A percentile compares a stretch with the other conserved stretches of the same genome.
These are phyloP conservation scores for Gaertneriomyces semiglobifer DNA, from an alignment of 192 early-diverging fungal species.

Conservation along the genomic window DNA sequence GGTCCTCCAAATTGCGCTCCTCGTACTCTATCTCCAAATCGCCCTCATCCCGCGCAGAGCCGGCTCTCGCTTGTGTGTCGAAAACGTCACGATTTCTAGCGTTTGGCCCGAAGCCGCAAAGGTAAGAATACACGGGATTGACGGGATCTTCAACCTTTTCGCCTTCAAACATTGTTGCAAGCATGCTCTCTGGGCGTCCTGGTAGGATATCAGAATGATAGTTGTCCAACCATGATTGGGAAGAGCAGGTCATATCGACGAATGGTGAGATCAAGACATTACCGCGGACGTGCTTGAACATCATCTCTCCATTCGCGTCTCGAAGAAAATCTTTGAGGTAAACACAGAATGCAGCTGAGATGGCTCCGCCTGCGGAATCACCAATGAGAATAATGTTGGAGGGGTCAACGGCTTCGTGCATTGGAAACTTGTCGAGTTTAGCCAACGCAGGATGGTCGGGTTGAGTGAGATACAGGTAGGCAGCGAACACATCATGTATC, in stretches of 20 bases:
- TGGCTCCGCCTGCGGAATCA: constrained; percentile 35
- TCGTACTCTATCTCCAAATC: too few relatives aligned
- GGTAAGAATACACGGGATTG: constrained; percentile 39
- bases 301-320: not conserved
- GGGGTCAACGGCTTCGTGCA: constrained; percentile 37
- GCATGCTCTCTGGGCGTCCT: constrained; percentile 16
- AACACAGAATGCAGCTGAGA: not conserved
- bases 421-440: not conserved
- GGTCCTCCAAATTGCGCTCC: too few relatives aligned
- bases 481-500: constrained; percentile 49
- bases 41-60: too few relatives aligned
- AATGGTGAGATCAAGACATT: constrained; percentile 31
- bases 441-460: constrained; percentile 40
- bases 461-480: constrained; percentile 43
- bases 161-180: constrained; percentile 20
- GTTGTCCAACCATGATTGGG: constrained; percentile 39
- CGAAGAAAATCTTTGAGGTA: constrained; percentile 9
- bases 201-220: constrained; percentile 31
- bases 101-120: constrained; percentile 21
- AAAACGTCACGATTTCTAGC: too few relatives aligned
- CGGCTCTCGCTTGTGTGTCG: too few relatives aligned
- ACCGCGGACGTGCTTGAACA: not conserved
- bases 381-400: constrained; percentile 42
- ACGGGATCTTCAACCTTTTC: constrained; percentile 7
- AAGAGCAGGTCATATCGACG: constrained; percentile 38